Percentiles rank a stretch among this genome's conserved stretches.
Evolutionary conservation across 2,329 filamentous ascomycete species (phyloP).

Genomic region (Apiospora marii): DNA sequence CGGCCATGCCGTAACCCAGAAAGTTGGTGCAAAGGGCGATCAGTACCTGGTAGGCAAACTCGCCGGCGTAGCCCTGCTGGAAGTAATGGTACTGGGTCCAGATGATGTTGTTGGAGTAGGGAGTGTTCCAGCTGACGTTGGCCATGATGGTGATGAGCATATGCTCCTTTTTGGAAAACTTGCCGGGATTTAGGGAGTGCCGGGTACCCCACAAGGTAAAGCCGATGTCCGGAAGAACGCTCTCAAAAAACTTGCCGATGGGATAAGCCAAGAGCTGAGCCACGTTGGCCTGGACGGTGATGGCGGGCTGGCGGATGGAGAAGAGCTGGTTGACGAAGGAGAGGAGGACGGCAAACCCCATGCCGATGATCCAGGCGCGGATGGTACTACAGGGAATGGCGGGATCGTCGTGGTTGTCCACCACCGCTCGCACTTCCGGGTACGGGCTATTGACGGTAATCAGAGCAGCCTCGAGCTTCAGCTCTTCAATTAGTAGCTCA

Average conservation of each 20-base stretch:
- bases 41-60: conserved; percentile 57
- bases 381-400: conserved; percentile 51
- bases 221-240: conserved; percentile 43
- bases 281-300: conserved; percentile 49
- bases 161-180: conserved; percentile 67
- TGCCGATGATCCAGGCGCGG: conserved; percentile 48
- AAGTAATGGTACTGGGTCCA: conserved; percentile 59
- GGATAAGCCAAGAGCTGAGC: conserved; percentile 51
- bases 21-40: conserved; percentile 59
- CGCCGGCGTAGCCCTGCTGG: conserved; percentile 54
- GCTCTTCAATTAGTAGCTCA: conserved; percentile 41
- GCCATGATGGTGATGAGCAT: conserved; percentile 66
- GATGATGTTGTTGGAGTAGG: conserved; percentile 57
- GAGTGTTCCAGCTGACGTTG: conserved; percentile 58
- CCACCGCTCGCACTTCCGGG: conserved; percentile 54
- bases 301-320: conserved; percentile 50
- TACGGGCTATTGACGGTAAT: conserved; percentile 47
- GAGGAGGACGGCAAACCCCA: conserved; percentile 44
- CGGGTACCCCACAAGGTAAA: conserved; percentile 50
- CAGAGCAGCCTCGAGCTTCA: conserved; percentile 45
- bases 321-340: conserved; percentile 50
- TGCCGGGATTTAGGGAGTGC: conserved; percentile 62
- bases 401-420: conserved; percentile 50
- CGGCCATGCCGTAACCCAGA: conserved; percentile 63
- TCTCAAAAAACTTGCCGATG: conserved; percentile 45